Base-by-base conservation (phyloP, 2,329 filamentous ascomycete species). In the Arthrobotrys musiformis region DNA sequence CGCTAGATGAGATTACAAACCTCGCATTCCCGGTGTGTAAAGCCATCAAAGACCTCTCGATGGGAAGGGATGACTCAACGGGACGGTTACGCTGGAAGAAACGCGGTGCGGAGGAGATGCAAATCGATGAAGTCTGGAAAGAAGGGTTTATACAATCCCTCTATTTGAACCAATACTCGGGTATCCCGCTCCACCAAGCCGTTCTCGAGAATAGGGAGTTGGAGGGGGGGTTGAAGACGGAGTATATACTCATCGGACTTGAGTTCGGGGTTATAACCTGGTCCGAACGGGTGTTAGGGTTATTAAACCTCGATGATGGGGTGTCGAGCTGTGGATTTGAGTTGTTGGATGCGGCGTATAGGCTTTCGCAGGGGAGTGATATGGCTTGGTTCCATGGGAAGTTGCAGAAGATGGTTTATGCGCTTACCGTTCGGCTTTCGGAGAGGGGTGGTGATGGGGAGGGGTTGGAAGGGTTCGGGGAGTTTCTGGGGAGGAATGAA, bases 251-350 rank as follows among this genome's bases (percentile, higher is more conserved):
- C 22, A 60, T 70, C 13, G 73, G 73, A 2, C 54, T 77, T 1
- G 73, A 77, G 17, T 67, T 77, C 40, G 73, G 66, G 9, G 42
- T 52, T n/a, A 60, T 77, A 19, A 26, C 62, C 8, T 77, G 73
- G 60, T 52, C 62, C 30, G 63, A 70, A 44, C 56, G 26, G 19
- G 26, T 76, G 15, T n/a, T 76, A 1, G 24, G 17, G 19, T 19
- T 76, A 13, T 11, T 76, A 2, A 35, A 30, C 4, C 30, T 58
- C 19, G 54, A 58, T n/a, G 42, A 46, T n/a, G 33, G 13, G 15
- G n/a, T n/a, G n/a, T n/a, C n/a, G n/a, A n/a, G n/a, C n/a, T n/a
- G n/a, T n/a, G n/a, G n/a, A n/a, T n/a, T n/a, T n/a, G n/a, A n/a
- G 22, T 44, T 77, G 0, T 70, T 77, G 22, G 66, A 77, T 42